phyloP scores from a whole-genome alignment of 2,329 filamentous ascomycete species.

The Beauveria medogensis region DNA sequence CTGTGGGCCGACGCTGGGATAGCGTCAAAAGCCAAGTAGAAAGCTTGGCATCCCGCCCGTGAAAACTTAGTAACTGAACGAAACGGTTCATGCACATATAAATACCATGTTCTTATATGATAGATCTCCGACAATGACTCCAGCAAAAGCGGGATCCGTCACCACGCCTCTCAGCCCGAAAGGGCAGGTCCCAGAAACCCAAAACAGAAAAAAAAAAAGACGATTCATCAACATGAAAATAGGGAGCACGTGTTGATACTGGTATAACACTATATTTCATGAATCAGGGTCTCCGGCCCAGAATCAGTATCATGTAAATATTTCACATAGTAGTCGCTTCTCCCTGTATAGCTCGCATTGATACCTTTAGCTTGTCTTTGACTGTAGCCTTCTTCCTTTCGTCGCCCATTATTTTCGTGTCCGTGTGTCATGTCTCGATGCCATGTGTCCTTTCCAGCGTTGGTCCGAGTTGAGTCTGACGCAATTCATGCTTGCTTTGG shows the following conservation, averaged over 20 bases:
- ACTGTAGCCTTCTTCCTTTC: not conserved
- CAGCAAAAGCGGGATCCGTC: no score
- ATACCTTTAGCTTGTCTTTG: not conserved
- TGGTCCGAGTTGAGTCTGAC: not conserved
- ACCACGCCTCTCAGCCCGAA: not conserved
- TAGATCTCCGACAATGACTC: no score
- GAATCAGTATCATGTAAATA: not conserved
- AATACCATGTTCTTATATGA: no score
- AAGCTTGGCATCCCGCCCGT: not conserved
- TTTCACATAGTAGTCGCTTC: not conserved
- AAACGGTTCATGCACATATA: no score
- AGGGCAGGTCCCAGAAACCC: not conserved
- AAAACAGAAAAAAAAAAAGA: not conserved
- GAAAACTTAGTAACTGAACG: no score
- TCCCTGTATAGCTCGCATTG: not conserved
- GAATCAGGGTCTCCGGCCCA: not conserved
- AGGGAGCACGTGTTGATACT: not conserved
- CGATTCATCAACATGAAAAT: not conserved
- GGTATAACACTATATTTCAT: not conserved
- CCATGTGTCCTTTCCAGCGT: no score
- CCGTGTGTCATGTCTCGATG: not conserved
- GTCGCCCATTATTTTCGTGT: not conserved
- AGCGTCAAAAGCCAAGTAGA: constrained; percentile 3
- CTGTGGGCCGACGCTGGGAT: not conserved
- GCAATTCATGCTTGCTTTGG: not conserved